These are phyloP conservation scores for Penicillium taxi DNA, from an alignment of 495 filamentous ascomycete genomes.

Conservation along the genomic window DNA sequence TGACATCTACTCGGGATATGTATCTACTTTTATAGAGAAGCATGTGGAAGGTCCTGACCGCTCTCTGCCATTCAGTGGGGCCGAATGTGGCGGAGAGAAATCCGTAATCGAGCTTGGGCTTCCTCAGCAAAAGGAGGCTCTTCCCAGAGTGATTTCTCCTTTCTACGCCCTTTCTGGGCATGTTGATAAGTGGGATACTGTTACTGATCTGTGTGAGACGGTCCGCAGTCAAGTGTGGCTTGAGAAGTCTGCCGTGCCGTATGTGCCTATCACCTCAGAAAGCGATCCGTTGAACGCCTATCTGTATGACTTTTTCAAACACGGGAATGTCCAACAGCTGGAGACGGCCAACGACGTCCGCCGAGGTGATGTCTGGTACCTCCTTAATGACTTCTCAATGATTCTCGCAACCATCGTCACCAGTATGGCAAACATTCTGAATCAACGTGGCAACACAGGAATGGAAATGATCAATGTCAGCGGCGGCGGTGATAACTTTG, in stretches of 20 bases:
- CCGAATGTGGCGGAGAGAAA: neutral
- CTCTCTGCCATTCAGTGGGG: slow-evolving; percentile 48
- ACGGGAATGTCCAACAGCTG: slow-evolving; percentile 6
- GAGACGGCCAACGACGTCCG: slow-evolving; percentile 4
- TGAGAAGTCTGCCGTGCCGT: slow-evolving; percentile 61
- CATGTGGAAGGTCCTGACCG: slow-evolving; percentile 46
- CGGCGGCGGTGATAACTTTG: slow-evolving; percentile 1
- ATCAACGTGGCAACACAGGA: neutral
- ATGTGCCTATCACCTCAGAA: slow-evolving; percentile 49
- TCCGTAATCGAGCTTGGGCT: neutral
- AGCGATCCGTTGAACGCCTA: slow-evolving; percentile 58
- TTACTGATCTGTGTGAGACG: slow-evolving; percentile 55
- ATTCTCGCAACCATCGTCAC: slow-evolving; percentile 16
- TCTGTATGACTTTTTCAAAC: slow-evolving; percentile 52
- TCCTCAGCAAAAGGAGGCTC: slow-evolving; percentile 12
- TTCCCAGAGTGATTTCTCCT: slow-evolving; percentile 46
- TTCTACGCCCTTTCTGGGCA: slow-evolving; percentile 67
- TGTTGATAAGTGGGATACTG: slow-evolving; percentile 50
- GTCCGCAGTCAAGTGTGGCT: slow-evolving; percentile 60
- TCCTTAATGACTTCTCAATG: slow-evolving; percentile 35
- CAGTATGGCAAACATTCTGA: neutral
- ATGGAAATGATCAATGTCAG: neutral
- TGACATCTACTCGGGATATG: slow-evolving; percentile 56
- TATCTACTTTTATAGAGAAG: slow-evolving; percentile 57
- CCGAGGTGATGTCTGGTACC: slow-evolving; percentile 7